Base-by-base conservation (phyloP, 768 basidiomycete species). In the Leucosporidium yakuticum region DNA sequence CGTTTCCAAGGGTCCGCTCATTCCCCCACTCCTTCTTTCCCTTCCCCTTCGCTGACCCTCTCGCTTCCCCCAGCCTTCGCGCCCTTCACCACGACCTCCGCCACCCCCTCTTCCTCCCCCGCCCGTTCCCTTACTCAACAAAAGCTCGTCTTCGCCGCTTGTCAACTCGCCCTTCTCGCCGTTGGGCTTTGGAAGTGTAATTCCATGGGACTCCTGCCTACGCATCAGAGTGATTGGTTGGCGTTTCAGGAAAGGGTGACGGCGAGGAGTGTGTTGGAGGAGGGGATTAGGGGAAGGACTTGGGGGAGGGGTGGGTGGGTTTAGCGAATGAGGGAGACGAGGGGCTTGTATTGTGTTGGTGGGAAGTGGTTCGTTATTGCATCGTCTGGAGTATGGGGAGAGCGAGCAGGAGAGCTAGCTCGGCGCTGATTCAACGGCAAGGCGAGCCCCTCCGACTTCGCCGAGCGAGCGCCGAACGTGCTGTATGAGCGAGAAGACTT, bases 101-200 rank as follows among this genome's bases (percentile, higher is more conserved):
- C 66, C 9, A 68, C 63, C 49, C 31, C 60, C 4, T 51, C 63
- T 5, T 59, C 71, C 4, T 29, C 49, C 23, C 55, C 54, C 29
- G 21, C 54, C 39, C 56, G 62, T 20, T n/a, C 54, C 1, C 20
- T 63, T 0, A 51, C 2, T 27, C 50, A 60, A 15, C 76, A 75
- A n/a, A 77, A 77, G 57, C 50, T 61, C 29, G 65, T 74, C 36
- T 75, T 70, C 60, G 53, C 73, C 29, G 29, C 69, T 11, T 75
- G 75, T 54, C 76, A 77, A 49, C 23, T 74, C 23, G 68, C 50
- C 5, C 64, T 75, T 12, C 65, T 73, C 34, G 65, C 51, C 27
- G 69, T 77, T 44, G 76, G 71, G 1, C 56, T 74, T n/a, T 77
- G 75, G 69, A 77, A 77, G 61, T 29, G 56, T 63, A 66, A 74